Percentiles rank a stretch among this genome's conserved stretches.
phyloP scores from a whole-genome alignment of 2,329 filamentous ascomycete species.

The Nigrospora osmanthi region DNA sequence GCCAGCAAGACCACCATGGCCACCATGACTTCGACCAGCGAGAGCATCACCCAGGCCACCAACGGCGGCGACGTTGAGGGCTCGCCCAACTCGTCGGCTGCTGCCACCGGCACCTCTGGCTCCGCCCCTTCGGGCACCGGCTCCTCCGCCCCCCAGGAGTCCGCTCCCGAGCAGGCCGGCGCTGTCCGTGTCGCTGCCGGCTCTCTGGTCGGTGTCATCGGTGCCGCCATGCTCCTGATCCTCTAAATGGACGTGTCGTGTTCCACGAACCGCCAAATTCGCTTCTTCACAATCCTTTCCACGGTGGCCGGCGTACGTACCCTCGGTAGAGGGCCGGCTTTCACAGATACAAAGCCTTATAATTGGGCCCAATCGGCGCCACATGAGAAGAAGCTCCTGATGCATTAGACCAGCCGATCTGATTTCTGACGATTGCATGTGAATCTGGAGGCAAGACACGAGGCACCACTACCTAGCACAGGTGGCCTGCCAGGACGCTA shows the following conservation, averaged over 20 bases:
- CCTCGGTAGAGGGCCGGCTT: too few species aligned
- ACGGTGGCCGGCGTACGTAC: too few species aligned
- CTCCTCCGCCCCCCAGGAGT: slow-evolving; percentile 6
- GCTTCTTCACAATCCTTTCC: not conserved
- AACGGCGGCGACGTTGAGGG: slow-evolving; percentile 6
- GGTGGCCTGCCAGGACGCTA: too few species aligned
- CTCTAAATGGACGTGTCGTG: slow-evolving; percentile 17
- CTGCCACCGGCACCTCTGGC: slow-evolving; percentile 4
- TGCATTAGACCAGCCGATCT: too few species aligned
- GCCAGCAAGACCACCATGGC: slow-evolving; percentile 8
- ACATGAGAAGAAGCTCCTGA: too few species aligned
- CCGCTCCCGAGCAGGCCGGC: slow-evolving; percentile 7
- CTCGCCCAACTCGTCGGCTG: slow-evolving; percentile 3
- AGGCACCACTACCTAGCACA: too few species aligned
- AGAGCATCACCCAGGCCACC: slow-evolving; percentile 13
- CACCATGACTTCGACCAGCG: slow-evolving; percentile 7
- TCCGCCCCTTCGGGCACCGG: slow-evolving; percentile 2
- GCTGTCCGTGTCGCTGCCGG: slow-evolving; percentile 17
- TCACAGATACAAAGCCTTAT: too few species aligned
- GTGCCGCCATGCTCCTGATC: slow-evolving; percentile 14
- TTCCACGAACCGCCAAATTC: not conserved
- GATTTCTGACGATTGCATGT: too few species aligned
- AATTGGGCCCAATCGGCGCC: too few species aligned
- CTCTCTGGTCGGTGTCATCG: slow-evolving; percentile 18
- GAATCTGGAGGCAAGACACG: too few species aligned